phyloP scores from a whole-genome alignment of 257 asterid species.

The Plantago ovata region DNA sequence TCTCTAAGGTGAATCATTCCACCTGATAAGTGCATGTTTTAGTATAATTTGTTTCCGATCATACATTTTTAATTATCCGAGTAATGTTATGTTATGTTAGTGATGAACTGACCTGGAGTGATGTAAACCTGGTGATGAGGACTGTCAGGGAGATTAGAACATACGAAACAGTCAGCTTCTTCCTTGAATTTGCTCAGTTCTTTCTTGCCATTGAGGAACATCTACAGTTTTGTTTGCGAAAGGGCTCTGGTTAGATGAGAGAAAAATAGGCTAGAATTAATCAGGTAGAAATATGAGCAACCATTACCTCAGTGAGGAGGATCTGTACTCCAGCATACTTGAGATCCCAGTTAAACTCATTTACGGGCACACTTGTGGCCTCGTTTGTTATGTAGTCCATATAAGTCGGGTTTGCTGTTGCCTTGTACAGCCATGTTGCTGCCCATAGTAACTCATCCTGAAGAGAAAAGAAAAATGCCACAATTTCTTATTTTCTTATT shows the following conservation, averaged over 20 bases:
- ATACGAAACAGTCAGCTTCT: conserved; percentile 67
- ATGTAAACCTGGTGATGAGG: conserved; percentile 56
- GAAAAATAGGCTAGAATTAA: background rate
- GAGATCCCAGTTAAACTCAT: conserved; percentile 89
- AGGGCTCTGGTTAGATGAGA: background rate
- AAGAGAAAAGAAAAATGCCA: background rate
- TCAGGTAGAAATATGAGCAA: background rate
- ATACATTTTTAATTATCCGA: background rate
- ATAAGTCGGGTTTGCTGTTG: conserved; percentile 41
- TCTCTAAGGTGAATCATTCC: conserved; percentile 69
- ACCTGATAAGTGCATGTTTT: conserved; percentile 28
- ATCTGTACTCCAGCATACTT: conserved; percentile 79
- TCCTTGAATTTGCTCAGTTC: conserved; percentile 44
- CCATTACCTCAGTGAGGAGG: conserved; percentile 51
- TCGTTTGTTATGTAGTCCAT: conserved; percentile 52
- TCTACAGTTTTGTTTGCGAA: conserved; percentile 26
- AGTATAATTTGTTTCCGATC: background rate
- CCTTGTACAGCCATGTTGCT: conserved; percentile 77
- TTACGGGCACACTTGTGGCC: conserved; percentile 48
- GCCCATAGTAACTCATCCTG: conserved; percentile 95
- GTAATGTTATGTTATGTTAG: background rate
- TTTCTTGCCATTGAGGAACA: conserved; percentile 45
- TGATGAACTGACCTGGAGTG: conserved; percentile 49
- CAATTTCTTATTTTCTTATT: background rate
- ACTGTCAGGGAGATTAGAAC: conserved; percentile 65